Conservation (phyloP, 192 early-diverging fungal genomes). For the Dissophora globulifera region DNA sequence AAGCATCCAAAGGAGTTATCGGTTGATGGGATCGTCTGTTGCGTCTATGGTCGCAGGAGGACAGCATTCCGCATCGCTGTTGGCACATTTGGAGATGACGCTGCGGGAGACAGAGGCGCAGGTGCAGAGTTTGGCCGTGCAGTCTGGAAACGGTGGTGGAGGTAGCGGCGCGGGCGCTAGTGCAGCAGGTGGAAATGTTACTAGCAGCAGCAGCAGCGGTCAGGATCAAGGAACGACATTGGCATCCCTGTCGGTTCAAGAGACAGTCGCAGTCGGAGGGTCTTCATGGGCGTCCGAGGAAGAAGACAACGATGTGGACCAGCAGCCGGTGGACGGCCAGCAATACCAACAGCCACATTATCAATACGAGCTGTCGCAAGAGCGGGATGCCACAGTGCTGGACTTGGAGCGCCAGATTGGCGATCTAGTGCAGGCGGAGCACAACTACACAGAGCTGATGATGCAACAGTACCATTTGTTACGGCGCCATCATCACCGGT, state of each 20-base stretch:
- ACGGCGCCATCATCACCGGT: constrained; percentile 1
- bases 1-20: constrained; percentile 34
- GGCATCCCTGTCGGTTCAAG: too few species aligned
- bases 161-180: too few species aligned
- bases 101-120: constrained; percentile 20
- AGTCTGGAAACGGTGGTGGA: background rate
- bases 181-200: too few species aligned
- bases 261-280: too few species aligned
- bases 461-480: constrained; percentile 15
- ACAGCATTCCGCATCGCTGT: constrained; percentile 31
- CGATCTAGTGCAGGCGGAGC: constrained; percentile 18
- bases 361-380: background rate
- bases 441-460: constrained; percentile 27
- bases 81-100: constrained; percentile 29
- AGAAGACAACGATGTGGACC: too few species aligned
- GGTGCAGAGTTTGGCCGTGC: constrained; percentile 5
- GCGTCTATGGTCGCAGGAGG: constrained; percentile 42
- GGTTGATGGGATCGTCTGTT: constrained; percentile 38
- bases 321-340: too few species aligned
- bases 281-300: too few species aligned
- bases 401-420: constrained; percentile 18
- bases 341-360: too few species aligned
- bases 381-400: background rate
- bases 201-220: background rate
- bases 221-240: too few species aligned